phyloP scores from a whole-genome alignment of 768 basidiomycete species.

The Cantharellus anzutake region DNA sequence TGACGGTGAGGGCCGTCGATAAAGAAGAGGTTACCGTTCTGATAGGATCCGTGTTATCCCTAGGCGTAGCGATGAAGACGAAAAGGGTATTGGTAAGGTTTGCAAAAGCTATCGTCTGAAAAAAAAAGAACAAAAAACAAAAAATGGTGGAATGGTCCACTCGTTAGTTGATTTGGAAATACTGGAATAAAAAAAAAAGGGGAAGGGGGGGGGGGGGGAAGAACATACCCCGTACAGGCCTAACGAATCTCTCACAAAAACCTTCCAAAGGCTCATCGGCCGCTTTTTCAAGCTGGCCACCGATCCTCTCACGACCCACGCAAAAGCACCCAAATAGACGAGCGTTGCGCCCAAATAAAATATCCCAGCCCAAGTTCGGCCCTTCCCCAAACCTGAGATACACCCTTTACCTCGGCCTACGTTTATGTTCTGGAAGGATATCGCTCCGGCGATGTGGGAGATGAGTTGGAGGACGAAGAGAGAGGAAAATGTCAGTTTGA shows the following conservation, averaged over 20 bases:
- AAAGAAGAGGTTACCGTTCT: slow-evolving; percentile 68
- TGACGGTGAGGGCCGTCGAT: slow-evolving; percentile 71
- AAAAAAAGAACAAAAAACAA: slow-evolving; percentile 4
- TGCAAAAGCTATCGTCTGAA: slow-evolving; percentile 49
- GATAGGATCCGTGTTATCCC: slow-evolving; percentile 41
- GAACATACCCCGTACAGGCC: not conserved
- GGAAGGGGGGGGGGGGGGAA: slow-evolving; percentile 35
- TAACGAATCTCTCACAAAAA: too few species aligned
- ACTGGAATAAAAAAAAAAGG: slow-evolving; percentile 35
- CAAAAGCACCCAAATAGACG: slow-evolving; percentile 48
- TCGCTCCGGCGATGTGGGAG: slow-evolving; percentile 54
- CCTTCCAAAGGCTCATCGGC: not conserved
- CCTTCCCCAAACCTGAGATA: slow-evolving; percentile 58
- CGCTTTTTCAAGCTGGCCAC: not conserved
- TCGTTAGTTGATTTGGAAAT: slow-evolving; percentile 47
- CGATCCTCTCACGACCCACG: slow-evolving; percentile 15
- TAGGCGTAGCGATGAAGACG: slow-evolving; percentile 69
- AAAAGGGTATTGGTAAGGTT: slow-evolving; percentile 73
- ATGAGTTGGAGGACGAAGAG: slow-evolving; percentile 52
- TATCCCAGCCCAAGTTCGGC: slow-evolving; percentile 53
- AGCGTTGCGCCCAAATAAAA: slow-evolving; percentile 70
- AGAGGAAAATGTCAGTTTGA: slow-evolving; percentile 35
- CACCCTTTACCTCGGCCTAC: slow-evolving; percentile 61
- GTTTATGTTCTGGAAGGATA: slow-evolving; percentile 59
- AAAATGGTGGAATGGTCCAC: slow-evolving; percentile 48